Percentiles rank a stretch among this genome's conserved stretches.
Evolutionary conservation across 2,329 filamentous ascomycete genomes (phyloP).

Genomic region (Paecilomyces dactylethromorphus): DNA sequence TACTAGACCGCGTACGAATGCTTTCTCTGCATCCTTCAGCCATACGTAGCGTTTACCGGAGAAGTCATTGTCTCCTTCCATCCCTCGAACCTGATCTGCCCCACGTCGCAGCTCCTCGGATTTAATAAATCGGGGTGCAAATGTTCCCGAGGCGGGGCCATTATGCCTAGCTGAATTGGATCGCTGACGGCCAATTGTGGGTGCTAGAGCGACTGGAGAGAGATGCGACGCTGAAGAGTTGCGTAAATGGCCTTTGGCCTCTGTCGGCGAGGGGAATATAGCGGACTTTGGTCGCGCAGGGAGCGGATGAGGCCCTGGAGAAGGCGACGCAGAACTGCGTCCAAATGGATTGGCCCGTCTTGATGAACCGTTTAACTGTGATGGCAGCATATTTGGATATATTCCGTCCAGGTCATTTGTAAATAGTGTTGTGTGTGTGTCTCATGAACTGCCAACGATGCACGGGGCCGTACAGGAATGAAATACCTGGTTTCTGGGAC

Average conservation of each 20-base stretch:
- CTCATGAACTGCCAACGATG: not conserved
- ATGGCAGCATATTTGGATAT: conserved; percentile 43
- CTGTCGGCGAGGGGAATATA: conserved; percentile 55
- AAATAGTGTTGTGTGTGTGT: not conserved
- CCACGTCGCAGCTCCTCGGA: conserved; percentile 64
- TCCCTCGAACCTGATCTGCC: conserved; percentile 55
- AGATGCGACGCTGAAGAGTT: conserved; percentile 63
- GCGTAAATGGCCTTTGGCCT: conserved; percentile 53
- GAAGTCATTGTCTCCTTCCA: conserved; percentile 98
- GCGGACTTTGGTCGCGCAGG: conserved; percentile 64
- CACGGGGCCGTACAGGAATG: not conserved
- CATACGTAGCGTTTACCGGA: conserved; percentile 98
- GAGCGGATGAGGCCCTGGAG: conserved; percentile 47
- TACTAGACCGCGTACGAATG: conserved; percentile 90
- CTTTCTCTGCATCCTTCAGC: conserved; percentile 78
- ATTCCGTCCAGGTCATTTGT: conserved; percentile 7
- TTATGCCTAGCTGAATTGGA: conserved; percentile 61
- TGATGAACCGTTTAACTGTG: conserved; percentile 57
- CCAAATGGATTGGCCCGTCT: conserved; percentile 77
- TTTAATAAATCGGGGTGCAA: conserved; percentile 94
- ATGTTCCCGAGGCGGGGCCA: conserved; percentile 67
- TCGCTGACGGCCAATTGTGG: conserved; percentile 36
- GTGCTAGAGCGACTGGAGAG: conserved; percentile 37
- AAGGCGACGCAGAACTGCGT: conserved; percentile 59
- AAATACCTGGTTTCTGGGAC: not conserved